Percentiles rank a stretch among this genome's conserved stretches.
Evolutionary conservation across 2,329 filamentous ascomycete genomes (phyloP).

Genomic region (Teratosphaeriaceae sp.): DNA sequence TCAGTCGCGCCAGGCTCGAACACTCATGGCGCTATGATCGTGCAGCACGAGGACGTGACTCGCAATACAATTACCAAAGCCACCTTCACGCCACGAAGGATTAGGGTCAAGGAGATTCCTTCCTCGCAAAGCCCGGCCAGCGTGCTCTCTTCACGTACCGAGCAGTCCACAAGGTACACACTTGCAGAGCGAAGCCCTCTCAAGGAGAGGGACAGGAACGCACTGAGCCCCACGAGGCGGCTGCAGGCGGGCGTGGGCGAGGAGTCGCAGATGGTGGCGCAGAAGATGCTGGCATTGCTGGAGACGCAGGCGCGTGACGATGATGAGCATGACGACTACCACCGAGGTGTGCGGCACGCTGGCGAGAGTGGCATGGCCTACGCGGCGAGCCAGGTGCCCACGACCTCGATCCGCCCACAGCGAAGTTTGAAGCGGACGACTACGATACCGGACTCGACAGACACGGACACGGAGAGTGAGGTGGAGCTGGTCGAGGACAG

Average conservation of each 20-base stretch:
- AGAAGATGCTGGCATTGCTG: background rate
- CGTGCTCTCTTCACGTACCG: slow-evolving; percentile 11
- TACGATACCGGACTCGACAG: background rate
- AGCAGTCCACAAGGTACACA: slow-evolving; percentile 1
- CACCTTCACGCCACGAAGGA: slow-evolving; percentile 12
- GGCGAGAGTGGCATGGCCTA: too few species aligned
- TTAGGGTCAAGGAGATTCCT: slow-evolving; percentile 11
- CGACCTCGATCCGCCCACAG: too few species aligned
- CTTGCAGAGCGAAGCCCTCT: slow-evolving; percentile 10
- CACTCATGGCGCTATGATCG: too few species aligned
- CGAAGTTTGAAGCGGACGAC: background rate
- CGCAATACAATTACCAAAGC: background rate
- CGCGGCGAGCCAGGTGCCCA: background rate
- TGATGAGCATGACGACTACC: too few species aligned
- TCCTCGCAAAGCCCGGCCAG: slow-evolving; percentile 19
- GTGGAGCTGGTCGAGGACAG: too few species aligned
- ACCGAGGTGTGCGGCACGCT: too few species aligned
- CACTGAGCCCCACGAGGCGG: background rate
- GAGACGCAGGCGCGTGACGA: background rate
- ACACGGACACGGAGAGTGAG: background rate
- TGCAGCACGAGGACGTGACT: background rate
- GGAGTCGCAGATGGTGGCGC: slow-evolving; percentile 1
- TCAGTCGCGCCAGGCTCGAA: too few species aligned
- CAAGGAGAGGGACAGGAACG: slow-evolving; percentile 13
- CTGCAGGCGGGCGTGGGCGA: background rate